phyloP scores from a whole-genome alignment of 2,329 filamentous ascomycete genomes.

The Diplodia mutila region DNA sequence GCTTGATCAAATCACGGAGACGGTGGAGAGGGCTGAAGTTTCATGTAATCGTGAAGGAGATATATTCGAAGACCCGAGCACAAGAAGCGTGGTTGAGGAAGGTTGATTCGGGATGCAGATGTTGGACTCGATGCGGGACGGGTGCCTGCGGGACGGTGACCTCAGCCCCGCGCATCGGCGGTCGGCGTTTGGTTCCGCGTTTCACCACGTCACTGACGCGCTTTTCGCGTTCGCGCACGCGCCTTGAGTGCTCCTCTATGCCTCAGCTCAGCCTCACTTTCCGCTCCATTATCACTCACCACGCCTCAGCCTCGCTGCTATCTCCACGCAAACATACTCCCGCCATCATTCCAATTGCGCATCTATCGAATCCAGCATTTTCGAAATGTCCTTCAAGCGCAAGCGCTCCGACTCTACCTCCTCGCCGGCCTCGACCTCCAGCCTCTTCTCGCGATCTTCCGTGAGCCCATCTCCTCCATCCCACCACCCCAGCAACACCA shows the following conservation, averaged over 20 bases:
- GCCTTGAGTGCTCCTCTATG: constrained; percentile 3
- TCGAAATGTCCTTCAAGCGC: constrained; percentile 60
- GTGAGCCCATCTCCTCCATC: constrained; percentile 28
- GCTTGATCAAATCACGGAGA: neutral
- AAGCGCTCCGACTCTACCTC: constrained; percentile 55
- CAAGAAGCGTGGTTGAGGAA: neutral
- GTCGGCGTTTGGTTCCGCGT: constrained; percentile 9
- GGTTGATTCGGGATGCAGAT: neutral
- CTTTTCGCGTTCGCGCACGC: constrained; percentile 16
- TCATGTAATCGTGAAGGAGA: neutral
- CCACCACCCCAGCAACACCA: constrained; percentile 26
- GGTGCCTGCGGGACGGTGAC: neutral
- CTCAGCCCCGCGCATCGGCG: constrained; percentile 17
- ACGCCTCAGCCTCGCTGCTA: neutral
- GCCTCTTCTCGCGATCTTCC: constrained; percentile 32
- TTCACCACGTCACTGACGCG: constrained; percentile 23
- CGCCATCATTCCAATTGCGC: neutral
- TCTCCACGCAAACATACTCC: neutral
- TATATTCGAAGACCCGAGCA: neutral
- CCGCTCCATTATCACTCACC: neutral
- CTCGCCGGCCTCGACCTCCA: constrained; percentile 47
- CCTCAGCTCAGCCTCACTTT: constrained; percentile 9
- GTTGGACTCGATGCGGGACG: neutral
- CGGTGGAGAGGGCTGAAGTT: neutral
- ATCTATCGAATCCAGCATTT: neutral